phyloP scores from a whole-genome alignment of 129 eudicot species.

The Chrysanthemum lavandulifolium region DNA sequence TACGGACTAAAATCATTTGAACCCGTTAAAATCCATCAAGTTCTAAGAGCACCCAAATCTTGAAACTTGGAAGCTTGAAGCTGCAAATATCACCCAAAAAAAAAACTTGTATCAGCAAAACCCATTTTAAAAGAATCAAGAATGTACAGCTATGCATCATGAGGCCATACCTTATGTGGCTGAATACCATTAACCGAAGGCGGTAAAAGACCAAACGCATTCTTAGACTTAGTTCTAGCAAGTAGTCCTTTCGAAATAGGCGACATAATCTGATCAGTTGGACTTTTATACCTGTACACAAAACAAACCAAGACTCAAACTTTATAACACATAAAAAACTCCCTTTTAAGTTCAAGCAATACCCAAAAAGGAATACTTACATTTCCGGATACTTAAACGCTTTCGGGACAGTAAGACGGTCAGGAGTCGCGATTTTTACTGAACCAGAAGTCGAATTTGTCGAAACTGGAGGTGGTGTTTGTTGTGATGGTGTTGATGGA shows the following conservation, averaged over 20 bases:
- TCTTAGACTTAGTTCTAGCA: slow-evolving; percentile 69
- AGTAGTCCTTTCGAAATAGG: slow-evolving; percentile 71
- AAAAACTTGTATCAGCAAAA: neutral
- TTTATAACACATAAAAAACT: neutral
- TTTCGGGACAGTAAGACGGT: slow-evolving; percentile 76
- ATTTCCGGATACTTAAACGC: slow-evolving; percentile 77
- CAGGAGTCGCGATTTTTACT: slow-evolving; percentile 48
- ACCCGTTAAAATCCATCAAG: slow-evolving; percentile 25
- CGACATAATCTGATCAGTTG: slow-evolving; percentile 85
- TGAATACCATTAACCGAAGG: slow-evolving; percentile 35
- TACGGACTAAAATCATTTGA: neutral
- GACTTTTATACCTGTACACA: slow-evolving; percentile 67
- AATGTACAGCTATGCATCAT: slow-evolving; percentile 1
- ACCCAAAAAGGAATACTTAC: slow-evolving; percentile 28
- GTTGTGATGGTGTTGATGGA: slow-evolving; percentile 17
- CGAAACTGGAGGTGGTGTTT: slow-evolving; percentile 17
- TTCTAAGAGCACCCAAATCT: slow-evolving; percentile 25
- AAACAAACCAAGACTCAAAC: slow-evolving; percentile 4
- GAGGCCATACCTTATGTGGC: slow-evolving; percentile 36
- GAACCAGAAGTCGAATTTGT: slow-evolving; percentile 28
- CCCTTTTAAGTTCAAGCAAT: neutral
- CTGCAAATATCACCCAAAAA: slow-evolving; percentile 37
- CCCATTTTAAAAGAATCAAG: neutral
- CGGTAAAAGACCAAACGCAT: slow-evolving; percentile 30
- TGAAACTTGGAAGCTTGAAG: slow-evolving; percentile 34